Base-by-base conservation (phyloP, 805 yeast species). In the Scheffersomyces lignosus region DNA sequence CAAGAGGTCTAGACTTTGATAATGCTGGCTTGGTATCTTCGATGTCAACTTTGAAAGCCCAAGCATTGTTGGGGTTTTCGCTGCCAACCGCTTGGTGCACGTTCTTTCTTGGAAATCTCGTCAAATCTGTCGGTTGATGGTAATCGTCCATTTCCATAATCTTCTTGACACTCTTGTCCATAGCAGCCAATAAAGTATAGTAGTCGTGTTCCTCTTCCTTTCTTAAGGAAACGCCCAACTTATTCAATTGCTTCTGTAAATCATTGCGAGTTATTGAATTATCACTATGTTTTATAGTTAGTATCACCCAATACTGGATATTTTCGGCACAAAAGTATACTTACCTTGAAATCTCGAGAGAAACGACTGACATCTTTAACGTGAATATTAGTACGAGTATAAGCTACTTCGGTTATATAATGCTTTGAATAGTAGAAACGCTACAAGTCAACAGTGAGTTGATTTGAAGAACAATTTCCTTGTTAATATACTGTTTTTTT, bases 21-120 rank as follows among this genome's bases (percentile, higher is more conserved):
- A 58, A 62, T 36, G 58, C 58, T 3, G 65, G 65, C 2, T 64
- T 64, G 5, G 51, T 46, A 36, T 60, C 65, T 36, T 60, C 65
- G 28, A 60, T 60, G 16, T 64, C 58, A 33, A 60, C 54, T 33
- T 53, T 45, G 41, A 49, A 51, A 2, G 51, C 62, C 69, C 70
- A 64, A 3, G 66, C 69, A 17, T 63, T 62, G 34, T 54, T 47
- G 5, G 38, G 29, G 34, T 58, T 52, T 14, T 53, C 58, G 8
- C 43, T 43, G 3, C 40, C 47, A 4, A 45, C 35, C 3, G 58
- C 60, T 34, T 44, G 47, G 23, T 50, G 39, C 23, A 57, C 41
- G 36, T 58, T 44, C 15, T 47, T 46, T 34, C 69, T 52, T 12
- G 69, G 69, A 34, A 58, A 62, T 28, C 63, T 47, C 16, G 46